These are phyloP conservation scores for Sporothrix inflata DNA, from an alignment of 2,329 filamentous ascomycete species.

Conservation along the genomic window DNA sequence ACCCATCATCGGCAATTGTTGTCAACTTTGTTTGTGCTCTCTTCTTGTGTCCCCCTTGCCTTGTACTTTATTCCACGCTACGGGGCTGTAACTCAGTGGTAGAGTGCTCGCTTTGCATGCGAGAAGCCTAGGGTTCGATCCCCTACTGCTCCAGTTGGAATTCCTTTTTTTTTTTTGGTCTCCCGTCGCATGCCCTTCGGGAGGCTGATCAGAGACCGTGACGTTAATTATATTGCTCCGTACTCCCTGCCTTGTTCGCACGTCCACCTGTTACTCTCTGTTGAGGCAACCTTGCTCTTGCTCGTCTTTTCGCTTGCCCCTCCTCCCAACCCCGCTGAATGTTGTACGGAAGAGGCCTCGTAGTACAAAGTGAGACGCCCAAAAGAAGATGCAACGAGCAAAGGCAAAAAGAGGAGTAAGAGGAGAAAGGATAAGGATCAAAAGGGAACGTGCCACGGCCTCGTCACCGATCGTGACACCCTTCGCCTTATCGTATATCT, in stretches of 20 bases:
- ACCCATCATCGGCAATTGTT: constrained; percentile 4
- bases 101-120: constrained; percentile 41
- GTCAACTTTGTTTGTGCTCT: neutral
- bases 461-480: neutral
- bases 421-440: too few relatives aligned
- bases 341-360: neutral
- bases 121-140: constrained; percentile 42
- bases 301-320: neutral
- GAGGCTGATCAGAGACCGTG: neutral
- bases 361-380: neutral
- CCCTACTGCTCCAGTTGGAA: constrained; percentile 37
- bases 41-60: neutral
- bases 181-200: neutral
- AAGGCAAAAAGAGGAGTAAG: neutral
- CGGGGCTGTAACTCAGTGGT: constrained; percentile 12
- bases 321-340: neutral
- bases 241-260: neutral
- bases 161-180: constrained; percentile 28
- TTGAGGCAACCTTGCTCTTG: too few relatives aligned
- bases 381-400: neutral
- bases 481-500: neutral
- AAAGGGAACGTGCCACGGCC: neutral
- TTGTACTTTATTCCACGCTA: neutral
- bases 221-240: neutral
- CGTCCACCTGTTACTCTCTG: too few relatives aligned